Percentiles rank a stretch among this genome's conserved stretches.
phyloP scores from a whole-genome alignment of 345 rosid genomes.

The Anastatica hierochuntica region DNA sequence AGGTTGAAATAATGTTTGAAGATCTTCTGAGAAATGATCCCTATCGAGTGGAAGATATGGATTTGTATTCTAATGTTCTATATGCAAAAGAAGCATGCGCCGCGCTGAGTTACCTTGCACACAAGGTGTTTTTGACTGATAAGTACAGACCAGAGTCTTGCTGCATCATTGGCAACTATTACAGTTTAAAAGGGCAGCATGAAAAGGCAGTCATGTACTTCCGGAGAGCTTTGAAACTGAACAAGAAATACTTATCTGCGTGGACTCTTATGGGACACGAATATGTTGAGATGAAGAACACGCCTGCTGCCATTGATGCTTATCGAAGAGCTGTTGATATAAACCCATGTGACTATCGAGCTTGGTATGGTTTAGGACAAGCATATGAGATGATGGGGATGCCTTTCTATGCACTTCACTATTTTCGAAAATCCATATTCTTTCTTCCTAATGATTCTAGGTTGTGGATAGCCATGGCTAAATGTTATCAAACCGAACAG shows the following conservation, averaged over 20 bases:
- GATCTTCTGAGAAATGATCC: slow-evolving; percentile 80
- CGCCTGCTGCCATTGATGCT: slow-evolving; percentile 94
- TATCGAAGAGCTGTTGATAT: slow-evolving; percentile 92
- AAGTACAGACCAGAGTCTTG: slow-evolving; percentile 96
- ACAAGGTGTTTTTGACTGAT: slow-evolving; percentile 74
- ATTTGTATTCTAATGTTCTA: slow-evolving; percentile 88
- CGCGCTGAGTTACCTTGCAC: slow-evolving; percentile 88
- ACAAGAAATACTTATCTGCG: slow-evolving; percentile 80
- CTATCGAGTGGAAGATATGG: slow-evolving; percentile 90
- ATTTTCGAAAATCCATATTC: slow-evolving; percentile 81
- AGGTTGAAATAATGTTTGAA: slow-evolving; percentile 90
- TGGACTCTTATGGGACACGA: slow-evolving; percentile 99
- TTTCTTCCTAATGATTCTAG: slow-evolving; percentile 90
- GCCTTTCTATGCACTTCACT: slow-evolving; percentile 93
- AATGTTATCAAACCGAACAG: slow-evolving; percentile 80
- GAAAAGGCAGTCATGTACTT: slow-evolving; percentile 89
- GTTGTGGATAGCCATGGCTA: slow-evolving; percentile 96
- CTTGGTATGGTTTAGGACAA: slow-evolving; percentile 97
- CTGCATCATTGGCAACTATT: slow-evolving; percentile 90
- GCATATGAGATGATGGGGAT: slow-evolving; percentile 94
- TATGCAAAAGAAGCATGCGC: slow-evolving; percentile 89
- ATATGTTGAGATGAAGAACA: slow-evolving; percentile 93
- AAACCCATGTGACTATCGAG: slow-evolving; percentile 78
- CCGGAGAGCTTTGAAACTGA: slow-evolving; percentile 90
- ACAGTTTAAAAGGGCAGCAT: slow-evolving; percentile 94